Conservation (phyloP, 768 basidiomycete species). For the Leucosporidium yakuticum region DNA sequence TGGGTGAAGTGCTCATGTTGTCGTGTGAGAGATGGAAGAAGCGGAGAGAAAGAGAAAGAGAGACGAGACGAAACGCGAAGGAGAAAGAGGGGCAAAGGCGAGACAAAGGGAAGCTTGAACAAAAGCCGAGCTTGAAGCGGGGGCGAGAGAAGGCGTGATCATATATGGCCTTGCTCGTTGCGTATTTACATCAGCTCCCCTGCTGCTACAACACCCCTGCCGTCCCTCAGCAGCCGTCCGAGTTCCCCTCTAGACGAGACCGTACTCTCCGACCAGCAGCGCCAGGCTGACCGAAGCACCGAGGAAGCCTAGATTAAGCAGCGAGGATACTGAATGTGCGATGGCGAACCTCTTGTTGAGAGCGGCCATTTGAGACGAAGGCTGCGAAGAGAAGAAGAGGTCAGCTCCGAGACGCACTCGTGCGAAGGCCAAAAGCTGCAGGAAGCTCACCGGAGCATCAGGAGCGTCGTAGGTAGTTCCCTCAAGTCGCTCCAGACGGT, state of each 20-base stretch:
- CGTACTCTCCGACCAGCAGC: conserved; percentile 14
- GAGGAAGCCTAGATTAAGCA: conserved; percentile 35
- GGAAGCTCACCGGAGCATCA: conserved; percentile 9
- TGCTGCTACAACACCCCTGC: too few relatives aligned
- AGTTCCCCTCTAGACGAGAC: neutral
- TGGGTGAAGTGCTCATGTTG: neutral
- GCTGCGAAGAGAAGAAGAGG: conserved; percentile 7
- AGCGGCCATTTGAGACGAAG: conserved; percentile 26
- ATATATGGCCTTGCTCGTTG: too few relatives aligned
- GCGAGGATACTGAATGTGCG: conserved; percentile 30
- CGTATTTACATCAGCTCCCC: too few relatives aligned
- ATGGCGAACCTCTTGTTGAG: conserved; percentile 30
- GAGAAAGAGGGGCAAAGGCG: neutral
- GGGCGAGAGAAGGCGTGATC: too few relatives aligned
- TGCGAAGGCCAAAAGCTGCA: neutral
- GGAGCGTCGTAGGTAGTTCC: conserved; percentile 32
- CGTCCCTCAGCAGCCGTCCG: too few relatives aligned
- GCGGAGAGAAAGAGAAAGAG: too few relatives aligned
- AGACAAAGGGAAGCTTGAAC: too few relatives aligned
- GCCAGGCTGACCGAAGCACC: conserved; percentile 19
- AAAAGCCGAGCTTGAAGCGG: too few relatives aligned
- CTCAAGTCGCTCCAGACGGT: conserved; percentile 31
- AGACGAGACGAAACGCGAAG: too few relatives aligned
- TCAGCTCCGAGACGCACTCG: neutral
- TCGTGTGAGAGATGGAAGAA: too few relatives aligned